Evolutionary conservation across 805 yeast genomes (phyloP), one percentile per base, ranked within the genome.

Genomic region (Nakazawaea ambrosiae): DNA sequence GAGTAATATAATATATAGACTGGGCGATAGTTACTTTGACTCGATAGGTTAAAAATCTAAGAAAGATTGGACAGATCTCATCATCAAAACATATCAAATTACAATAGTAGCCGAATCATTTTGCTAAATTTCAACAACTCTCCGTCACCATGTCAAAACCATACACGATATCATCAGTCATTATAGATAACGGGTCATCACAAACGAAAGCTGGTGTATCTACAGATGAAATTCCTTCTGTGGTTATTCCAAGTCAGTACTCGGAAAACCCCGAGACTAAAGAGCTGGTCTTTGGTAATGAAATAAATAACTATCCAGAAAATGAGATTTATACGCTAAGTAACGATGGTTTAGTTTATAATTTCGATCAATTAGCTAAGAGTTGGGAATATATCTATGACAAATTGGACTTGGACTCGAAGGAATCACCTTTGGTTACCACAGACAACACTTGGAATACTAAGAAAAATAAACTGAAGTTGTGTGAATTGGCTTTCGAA

Each of bases 401-500:
- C 26, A 65, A 62, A 45, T 66, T 72, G 58, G 70, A 70, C 29
- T 61, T 75, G 4, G 66, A 68, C 20, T 58, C 82, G 1, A 57
- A 61, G 5, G 95, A 86, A 37, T 68, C 67, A 38, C 94, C 95
- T 0, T 61, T 87, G 39, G 68, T 71, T 8, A 55, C 77, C 51
- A 66, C 74, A 4, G 58, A 57, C 34, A 81, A 81, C 47, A 57
- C 77, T 14, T 82, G 92, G 89, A 80, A 77, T 52, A 69, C 81
- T 16, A 59, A 68, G 43, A 73, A 75, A 46, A 74, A 72, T 50
- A 71, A 74, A 46, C 52, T 65, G 9, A 69, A 71, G 37, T 68
- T 83, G 10, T 69, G 79, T 32, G 86, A 86, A 49, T 54, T 82
- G 33, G 94, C 85, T 3, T 83, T 89, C 54, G 89, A 82, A 50